Conservation (phyloP, 257 asterid species). For the Handroanthus guayacan region DNA sequence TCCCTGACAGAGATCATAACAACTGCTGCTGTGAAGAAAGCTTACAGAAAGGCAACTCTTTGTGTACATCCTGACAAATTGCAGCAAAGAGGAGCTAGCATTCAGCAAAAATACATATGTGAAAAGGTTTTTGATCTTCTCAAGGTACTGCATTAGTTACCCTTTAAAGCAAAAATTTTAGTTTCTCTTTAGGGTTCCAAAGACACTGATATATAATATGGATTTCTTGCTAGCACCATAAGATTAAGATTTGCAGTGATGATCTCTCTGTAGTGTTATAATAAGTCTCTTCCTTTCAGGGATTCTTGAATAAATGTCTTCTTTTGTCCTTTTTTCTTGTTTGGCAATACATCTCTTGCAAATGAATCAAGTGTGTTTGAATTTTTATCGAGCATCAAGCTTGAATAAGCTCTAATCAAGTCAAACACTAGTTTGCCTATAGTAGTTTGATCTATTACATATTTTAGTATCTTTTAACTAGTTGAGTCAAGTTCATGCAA, state of each 20-base stretch:
- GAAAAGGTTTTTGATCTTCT: slow-evolving; percentile 94
- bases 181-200: background rate
- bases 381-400: too few relatives aligned
- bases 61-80: slow-evolving; percentile 92
- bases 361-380: too few relatives aligned
- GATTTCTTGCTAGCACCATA: background rate
- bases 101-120: slow-evolving; percentile 84
- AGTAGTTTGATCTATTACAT: too few relatives aligned
- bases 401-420: too few relatives aligned
- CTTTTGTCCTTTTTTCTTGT: too few relatives aligned
- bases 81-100: slow-evolving; percentile 90
- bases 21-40: slow-evolving; percentile 77
- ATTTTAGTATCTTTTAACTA: too few relatives aligned
- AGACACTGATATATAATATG: background rate
- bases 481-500: too few relatives aligned
- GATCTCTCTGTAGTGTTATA: too few relatives aligned
- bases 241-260: too few relatives aligned
- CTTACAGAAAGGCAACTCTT: slow-evolving; percentile 90
- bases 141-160: slow-evolving; percentile 53
- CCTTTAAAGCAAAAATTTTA: background rate
- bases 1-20: slow-evolving; percentile 78
- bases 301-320: background rate
- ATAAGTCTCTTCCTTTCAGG: background rate
- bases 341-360: background rate
- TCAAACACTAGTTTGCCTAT: too few relatives aligned